Base-by-base conservation (phyloP, 257 asterid species). In the Nicotiana benthamiana region DNA sequence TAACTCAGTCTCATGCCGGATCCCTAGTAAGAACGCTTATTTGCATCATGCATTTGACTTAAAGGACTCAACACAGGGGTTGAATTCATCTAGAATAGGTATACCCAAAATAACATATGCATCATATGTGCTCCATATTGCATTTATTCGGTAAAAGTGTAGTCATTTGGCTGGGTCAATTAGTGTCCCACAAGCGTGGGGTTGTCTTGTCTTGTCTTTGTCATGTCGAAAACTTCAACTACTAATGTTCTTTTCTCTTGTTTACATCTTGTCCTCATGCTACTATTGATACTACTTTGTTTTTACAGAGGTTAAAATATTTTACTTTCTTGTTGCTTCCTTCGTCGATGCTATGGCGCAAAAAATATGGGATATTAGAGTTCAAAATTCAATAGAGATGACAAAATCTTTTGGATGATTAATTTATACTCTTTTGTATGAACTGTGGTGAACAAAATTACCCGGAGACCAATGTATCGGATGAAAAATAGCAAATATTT, bases 291-390 rank as follows among this genome's bases (percentile, higher is more conserved):
- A 22, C n/a, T n/a, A n/a, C n/a, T n/a, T n/a, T n/a, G n/a, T n/a
- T n/a, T n/a, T 40, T 40, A 1, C 46, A 7, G 46, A 40, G 46
- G 46, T 40, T 43, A 43, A 70, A 28, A 93, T 88, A 91, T 84
- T 93, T 97, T 93, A 90, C 24, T 18, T 1, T 54, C 11, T 40
- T 20, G 32, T 68, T 68, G 32, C 54, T 10, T n/a, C 43, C 11
- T 40, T 68, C 17, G 11, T 68, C 5, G 57, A 40, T 12, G 20
- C 12, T 68, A 40, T 68, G n/a, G 30, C 9, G 51, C 8, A 2
- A 40, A 40, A 40, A 40, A 40, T 1, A 36, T 36, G 46, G 10
- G 10, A 6, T 6, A 36, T 6, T 36, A 7, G 46, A 36, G 46
- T 36, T 6, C 7, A 36, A 6, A 36, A 1, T 36, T 36, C 46